phyloP scores from a whole-genome alignment of 2,329 filamentous ascomycete genomes.

The Chalaropsis ovoidea region DNA sequence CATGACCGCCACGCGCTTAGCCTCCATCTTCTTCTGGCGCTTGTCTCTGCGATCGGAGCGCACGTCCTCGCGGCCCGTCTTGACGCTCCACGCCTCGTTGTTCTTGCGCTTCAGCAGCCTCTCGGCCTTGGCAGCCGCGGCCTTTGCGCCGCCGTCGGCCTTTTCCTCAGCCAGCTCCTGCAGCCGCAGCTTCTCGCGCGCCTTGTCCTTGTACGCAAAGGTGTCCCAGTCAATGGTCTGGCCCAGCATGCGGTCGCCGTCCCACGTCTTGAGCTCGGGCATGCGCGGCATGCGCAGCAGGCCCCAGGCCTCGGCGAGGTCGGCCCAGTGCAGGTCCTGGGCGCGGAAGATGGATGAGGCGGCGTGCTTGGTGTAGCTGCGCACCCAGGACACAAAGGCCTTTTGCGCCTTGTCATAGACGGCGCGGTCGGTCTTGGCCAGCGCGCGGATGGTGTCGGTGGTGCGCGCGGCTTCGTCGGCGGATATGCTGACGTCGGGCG shows the following conservation, averaged over 20 bases:
- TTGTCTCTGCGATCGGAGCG: constrained; percentile 54
- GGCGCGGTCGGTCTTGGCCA: constrained; percentile 43
- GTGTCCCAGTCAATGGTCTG: constrained; percentile 56
- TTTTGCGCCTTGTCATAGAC: constrained; percentile 81
- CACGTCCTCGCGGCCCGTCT: constrained; percentile 54
- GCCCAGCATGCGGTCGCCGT: constrained; percentile 55
- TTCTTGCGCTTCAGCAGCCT: constrained; percentile 47
- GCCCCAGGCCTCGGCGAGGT: constrained; percentile 74
- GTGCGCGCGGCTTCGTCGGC: constrained; percentile 50
- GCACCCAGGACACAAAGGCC: constrained; percentile 87
- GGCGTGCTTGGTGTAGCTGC: constrained; percentile 83
- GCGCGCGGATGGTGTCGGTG: constrained; percentile 51
- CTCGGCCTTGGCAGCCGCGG: constrained; percentile 33
- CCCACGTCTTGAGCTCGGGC: constrained; percentile 73
- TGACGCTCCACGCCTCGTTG: constrained; percentile 63
- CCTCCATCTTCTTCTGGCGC: constrained; percentile 53
- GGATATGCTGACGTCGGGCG: constrained; percentile 47
- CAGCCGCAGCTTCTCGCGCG: constrained; percentile 54
- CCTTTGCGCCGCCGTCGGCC: constrained; percentile 35
- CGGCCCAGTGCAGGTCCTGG: constrained; percentile 71
- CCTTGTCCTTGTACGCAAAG: constrained; percentile 62
- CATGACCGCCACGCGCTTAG: constrained; percentile 53
- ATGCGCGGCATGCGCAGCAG: constrained; percentile 81
- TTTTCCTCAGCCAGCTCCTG: constrained; percentile 45
- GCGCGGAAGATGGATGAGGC: constrained; percentile 84